These are phyloP conservation scores for Penicillium psychrosexuale DNA, from an alignment of 2,329 filamentous ascomycete species.

Conservation along the genomic window DNA sequence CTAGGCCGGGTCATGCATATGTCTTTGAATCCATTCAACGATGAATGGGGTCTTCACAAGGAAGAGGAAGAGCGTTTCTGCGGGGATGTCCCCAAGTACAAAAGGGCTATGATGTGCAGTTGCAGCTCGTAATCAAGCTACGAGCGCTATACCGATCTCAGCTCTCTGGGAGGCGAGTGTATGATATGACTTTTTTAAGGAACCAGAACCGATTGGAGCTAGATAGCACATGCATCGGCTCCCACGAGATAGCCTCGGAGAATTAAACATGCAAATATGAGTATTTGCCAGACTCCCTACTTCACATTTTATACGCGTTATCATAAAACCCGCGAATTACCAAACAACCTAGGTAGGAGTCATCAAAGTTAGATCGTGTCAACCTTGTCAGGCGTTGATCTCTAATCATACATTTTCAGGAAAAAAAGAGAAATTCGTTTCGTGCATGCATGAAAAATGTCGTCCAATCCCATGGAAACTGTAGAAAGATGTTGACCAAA, in stretches of 20 bases:
- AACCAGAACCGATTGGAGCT: not conserved
- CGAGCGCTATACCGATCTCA: not conserved
- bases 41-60: constrained; percentile 58
- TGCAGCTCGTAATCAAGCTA: constrained; percentile 68
- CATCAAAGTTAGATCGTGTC: constrained; percentile 28
- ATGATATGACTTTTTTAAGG: not conserved
- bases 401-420: constrained; percentile 14
- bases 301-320: constrained; percentile 4
- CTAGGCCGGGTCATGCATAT: constrained; percentile 76
- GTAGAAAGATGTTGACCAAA: constrained; percentile 22
- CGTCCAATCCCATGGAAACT: constrained; percentile 10
- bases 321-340: constrained; percentile 22
- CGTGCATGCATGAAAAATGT: constrained; percentile 13
- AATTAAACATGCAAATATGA: not conserved
- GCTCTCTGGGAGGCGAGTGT: not conserved
- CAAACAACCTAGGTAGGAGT: constrained; percentile 16
- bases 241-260: not conserved
- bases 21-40: constrained; percentile 78
- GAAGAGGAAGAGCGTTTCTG: constrained; percentile 80
- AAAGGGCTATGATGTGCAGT: constrained; percentile 86
- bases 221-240: not conserved
- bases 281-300: constrained; percentile 4
- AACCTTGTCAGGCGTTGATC: constrained; percentile 11
- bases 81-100: constrained; percentile 74
- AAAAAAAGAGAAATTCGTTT: constrained; percentile 16